Evolutionary conservation across 2,329 filamentous ascomycete genomes (phyloP), one percentile per base, ranked within the genome.

Genomic region (Stemphylium vesicarium): DNA sequence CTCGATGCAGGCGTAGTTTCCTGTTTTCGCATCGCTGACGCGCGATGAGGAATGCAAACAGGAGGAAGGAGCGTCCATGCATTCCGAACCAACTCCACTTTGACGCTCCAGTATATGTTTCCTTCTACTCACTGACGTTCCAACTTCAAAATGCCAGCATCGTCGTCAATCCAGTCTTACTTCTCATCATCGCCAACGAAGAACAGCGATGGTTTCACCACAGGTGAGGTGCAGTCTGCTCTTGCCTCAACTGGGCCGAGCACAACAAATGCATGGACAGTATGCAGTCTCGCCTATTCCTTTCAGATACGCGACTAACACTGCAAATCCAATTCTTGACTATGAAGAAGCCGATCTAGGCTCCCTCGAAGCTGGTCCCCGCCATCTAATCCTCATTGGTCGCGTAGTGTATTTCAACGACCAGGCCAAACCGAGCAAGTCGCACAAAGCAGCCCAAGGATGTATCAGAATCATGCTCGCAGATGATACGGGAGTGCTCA

Each of bases 341-440:
- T 85, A 85, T 51, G 75, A 82, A 51, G 76, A 81, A 53, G 67
- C 76, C 1, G 68, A 75, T 3, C 83, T 87, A 29, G 75, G 71
- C 6, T 67, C 79, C 4, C 73, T 88, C 1, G 59, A 80, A 32
- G 74, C 80, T 2, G 85, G 85, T 0, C 81, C 81, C 0, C 73
- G 73, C 29, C 75, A 80, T 45, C 78, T 86, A 26, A 76, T 76
- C 2, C 82, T 87, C 53, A 78, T 76, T 32, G 85, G 85, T 1
- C 77, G 85, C 24, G 68, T 88, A 11, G 82, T 84, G 10, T 86
- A 86, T 65, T 79, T 85, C 57, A 80, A 74, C 42, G 75, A 82
- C 26, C 71, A 78, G 6, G 63, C 68, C 10, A 80, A 77, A 18
- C 72, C 71, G 3, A 78, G 73, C 53, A 80, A 77, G 57, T 76